These are phyloP conservation scores for Solanum pennellii DNA, from an alignment of 257 asterid genomes.

Conservation along the genomic window DNA sequence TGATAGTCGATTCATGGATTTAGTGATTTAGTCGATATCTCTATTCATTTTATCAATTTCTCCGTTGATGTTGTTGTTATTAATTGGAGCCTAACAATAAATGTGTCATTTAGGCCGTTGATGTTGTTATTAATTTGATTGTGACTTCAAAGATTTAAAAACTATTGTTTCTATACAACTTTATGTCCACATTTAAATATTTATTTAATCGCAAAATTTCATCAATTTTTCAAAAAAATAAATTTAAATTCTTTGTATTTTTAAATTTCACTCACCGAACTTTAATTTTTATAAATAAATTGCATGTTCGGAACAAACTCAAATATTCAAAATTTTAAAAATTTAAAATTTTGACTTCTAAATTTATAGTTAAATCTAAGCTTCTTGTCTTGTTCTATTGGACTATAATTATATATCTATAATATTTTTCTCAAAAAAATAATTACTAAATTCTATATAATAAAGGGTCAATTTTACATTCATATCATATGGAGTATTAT, in stretches of 20 bases:
- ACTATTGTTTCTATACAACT: background rate
- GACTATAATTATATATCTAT: background rate
- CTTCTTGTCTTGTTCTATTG: background rate
- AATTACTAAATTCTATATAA: no score
- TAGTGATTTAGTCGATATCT: background rate
- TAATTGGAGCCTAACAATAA: background rate
- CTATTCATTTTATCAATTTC: background rate
- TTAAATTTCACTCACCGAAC: background rate
- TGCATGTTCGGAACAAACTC: background rate
- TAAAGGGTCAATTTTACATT: no score
- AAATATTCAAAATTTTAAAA: no score
- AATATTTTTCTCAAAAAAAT: no score
- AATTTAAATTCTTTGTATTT: no score
- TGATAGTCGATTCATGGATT: no score
- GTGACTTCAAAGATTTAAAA: background rate
- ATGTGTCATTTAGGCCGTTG: background rate
- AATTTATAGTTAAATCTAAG: no score
- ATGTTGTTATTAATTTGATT: background rate
- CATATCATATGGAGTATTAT: no score
- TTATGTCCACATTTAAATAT: background rate
- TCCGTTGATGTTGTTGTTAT: background rate
- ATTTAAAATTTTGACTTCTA: no score
- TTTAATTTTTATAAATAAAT: no score
- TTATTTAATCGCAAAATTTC: background rate
- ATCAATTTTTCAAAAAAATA: no score